Evolutionary conservation across 306 rosid genomes (phyloP).

Genomic region (Hippophae gyantsensis): DNA sequence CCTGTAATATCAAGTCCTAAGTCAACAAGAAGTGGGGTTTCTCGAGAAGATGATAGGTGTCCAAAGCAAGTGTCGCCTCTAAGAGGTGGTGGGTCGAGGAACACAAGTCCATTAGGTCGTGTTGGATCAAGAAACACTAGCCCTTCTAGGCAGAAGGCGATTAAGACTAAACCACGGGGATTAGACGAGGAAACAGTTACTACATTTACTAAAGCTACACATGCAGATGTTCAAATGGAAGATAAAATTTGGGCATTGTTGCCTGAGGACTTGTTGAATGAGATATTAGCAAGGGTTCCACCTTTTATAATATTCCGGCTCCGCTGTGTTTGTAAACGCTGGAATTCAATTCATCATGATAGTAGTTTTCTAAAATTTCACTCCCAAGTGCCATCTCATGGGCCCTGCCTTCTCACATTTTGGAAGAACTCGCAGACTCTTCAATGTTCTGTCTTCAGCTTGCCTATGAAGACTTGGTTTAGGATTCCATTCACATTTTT

Average conservation of each 20-base stretch:
- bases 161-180: constrained; percentile 93
- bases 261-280: constrained; percentile 90
- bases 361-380: constrained; percentile 74
- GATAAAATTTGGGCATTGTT: constrained; percentile 92
- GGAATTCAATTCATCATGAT: constrained; percentile 82
- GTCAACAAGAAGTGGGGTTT: constrained; percentile 38
- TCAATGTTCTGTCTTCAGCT: constrained; percentile 86
- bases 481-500: constrained; percentile 78
- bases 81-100: constrained; percentile 74
- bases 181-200: constrained; percentile 84
- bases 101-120: constrained; percentile 81
- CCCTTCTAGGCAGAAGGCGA: constrained; percentile 76
- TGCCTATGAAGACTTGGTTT: constrained; percentile 85
- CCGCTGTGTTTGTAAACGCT: constrained; percentile 78
- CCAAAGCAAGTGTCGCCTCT: constrained; percentile 65
- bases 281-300: constrained; percentile 88
- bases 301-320: constrained; percentile 88
- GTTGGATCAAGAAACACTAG: constrained; percentile 82
- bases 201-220: constrained; percentile 67
- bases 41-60: constrained; percentile 50
- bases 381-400: constrained; percentile 83
- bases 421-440: constrained; percentile 81
- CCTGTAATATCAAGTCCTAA: constrained; percentile 32
- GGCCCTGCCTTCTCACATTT: constrained; percentile 85
- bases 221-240: constrained; percentile 89